phyloP scores from a whole-genome alignment of 108 stramenopile genomes.

The Cyclotella distinguenda region DNA sequence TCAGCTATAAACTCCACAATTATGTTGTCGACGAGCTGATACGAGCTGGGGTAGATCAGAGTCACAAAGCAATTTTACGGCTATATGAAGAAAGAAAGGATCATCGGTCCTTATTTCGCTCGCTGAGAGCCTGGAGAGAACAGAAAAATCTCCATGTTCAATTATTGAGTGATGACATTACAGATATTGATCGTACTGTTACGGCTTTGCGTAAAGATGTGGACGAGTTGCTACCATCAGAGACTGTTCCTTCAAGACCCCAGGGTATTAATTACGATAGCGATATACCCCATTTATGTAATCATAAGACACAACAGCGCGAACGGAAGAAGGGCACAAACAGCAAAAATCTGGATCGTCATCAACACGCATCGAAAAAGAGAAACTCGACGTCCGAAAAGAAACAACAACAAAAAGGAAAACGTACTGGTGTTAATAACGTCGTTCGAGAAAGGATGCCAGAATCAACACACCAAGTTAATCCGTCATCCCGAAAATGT shows the following conservation, averaged over 20 bases:
- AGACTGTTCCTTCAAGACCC: no score
- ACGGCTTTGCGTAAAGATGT: constrained; percentile 3
- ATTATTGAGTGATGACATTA: neutral
- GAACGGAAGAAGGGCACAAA: neutral
- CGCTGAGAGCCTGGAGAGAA: neutral
- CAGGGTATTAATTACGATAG: no score
- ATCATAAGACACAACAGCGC: neutral
- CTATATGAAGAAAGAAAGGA: constrained; percentile 5
- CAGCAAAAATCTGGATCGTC: constrained; percentile 14
- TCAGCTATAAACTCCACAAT: constrained; percentile 14
- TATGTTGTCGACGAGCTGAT: constrained; percentile 14
- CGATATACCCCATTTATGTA: no score
- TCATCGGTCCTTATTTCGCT: neutral
- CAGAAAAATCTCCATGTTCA: constrained; percentile 1
- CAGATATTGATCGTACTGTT: constrained; percentile 2
- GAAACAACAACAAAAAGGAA: neutral
- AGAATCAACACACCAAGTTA: no score
- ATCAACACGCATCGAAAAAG: constrained; percentile 41
- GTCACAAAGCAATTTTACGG: constrained; percentile 2
- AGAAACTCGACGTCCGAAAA: constrained; percentile 4
- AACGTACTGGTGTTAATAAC: neutral
- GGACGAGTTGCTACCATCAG: neutral
- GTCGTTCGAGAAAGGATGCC: neutral
- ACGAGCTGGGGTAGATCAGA: constrained; percentile 19
- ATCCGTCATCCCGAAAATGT: no score